Evolutionary conservation across 2,329 filamentous ascomycete genomes (phyloP), one percentile per base, ranked within the genome.

Genomic region (Sclerotinia subarctica): DNA sequence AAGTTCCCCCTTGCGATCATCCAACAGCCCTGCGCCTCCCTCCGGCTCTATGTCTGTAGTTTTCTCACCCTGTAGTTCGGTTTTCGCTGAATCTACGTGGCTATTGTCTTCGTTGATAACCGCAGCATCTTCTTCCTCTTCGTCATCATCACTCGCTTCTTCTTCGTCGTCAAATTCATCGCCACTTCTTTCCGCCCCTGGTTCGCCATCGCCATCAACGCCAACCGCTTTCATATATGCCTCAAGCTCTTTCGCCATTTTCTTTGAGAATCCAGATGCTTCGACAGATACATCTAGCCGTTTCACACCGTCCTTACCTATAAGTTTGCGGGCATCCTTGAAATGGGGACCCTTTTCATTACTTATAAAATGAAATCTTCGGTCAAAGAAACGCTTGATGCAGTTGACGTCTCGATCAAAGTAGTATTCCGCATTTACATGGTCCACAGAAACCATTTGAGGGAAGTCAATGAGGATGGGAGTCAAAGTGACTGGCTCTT

Each of bases 381-480:
- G 85, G 76, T 92, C 85, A 77, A 99, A 99, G 79, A 96, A 99
- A 44, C 91, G 88, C 81, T 97, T 98, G 75, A 99, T 90, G 79
- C 96, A 99, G 71, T 92, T 88, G 19, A 99, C 94, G 75, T 99
- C 95, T 71, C 95, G 89, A 77, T 98, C 92, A 78, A 99, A 99
- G 80, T 99, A 98, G 86, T 94, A 96, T 77, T 97, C 91, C 24
- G 95, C 96, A 76, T 99, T 97, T 47, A 84, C 80, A 77, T 99
- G 95, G 73, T 97, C 93, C 78, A 97, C 93, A 0, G 94, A 98
- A 2, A 99, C 88, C 90, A 97, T 98, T 78, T 99, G 95, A 0
- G 95, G 95, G 77, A 99, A 99, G 81, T 99, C 96, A 75, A 99
- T 99, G 57, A 99, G 82, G 66, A 97, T 87, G 0, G 95, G 95